These are phyloP conservation scores for Curvularia spicifera DNA, from an alignment of 2,329 filamentous ascomycete genomes.

Conservation along the genomic window DNA sequence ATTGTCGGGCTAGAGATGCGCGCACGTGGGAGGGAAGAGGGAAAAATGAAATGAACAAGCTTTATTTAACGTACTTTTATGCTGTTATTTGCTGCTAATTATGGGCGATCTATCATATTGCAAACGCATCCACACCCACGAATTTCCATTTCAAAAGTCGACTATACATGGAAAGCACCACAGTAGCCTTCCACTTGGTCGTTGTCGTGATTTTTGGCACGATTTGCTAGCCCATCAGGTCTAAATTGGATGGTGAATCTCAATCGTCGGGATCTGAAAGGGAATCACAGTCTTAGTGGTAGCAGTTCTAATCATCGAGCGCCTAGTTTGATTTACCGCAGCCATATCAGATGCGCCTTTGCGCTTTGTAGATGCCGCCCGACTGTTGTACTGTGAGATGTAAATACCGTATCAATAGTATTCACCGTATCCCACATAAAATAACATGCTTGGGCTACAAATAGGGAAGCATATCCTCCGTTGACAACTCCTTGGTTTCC, in stretches of 20 bases:
- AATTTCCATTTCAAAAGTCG: background rate
- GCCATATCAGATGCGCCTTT: background rate
- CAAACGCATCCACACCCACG: background rate
- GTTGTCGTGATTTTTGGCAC: too few relatives aligned
- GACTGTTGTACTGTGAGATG: background rate
- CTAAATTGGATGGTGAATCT: background rate
- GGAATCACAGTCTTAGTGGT: background rate
- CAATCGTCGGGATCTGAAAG: background rate
- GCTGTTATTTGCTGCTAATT: background rate
- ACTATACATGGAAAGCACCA: background rate
- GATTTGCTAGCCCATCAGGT: background rate
- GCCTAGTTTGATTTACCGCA: background rate
- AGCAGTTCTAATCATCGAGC: background rate
- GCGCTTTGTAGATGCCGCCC: background rate
- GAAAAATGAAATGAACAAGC: background rate
- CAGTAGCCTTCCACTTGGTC: too few relatives aligned
- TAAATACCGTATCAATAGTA: background rate
- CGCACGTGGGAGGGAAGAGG: background rate
- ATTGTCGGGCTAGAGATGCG: background rate
- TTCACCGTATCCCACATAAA: background rate
- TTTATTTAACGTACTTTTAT: background rate
- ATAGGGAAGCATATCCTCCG: background rate
- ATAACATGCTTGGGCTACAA: background rate
- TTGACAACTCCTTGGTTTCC: background rate
- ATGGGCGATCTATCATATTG: background rate